Conservation (phyloP, 2,329 filamentous ascomycete genomes). For the Xylaria sp. region DNA sequence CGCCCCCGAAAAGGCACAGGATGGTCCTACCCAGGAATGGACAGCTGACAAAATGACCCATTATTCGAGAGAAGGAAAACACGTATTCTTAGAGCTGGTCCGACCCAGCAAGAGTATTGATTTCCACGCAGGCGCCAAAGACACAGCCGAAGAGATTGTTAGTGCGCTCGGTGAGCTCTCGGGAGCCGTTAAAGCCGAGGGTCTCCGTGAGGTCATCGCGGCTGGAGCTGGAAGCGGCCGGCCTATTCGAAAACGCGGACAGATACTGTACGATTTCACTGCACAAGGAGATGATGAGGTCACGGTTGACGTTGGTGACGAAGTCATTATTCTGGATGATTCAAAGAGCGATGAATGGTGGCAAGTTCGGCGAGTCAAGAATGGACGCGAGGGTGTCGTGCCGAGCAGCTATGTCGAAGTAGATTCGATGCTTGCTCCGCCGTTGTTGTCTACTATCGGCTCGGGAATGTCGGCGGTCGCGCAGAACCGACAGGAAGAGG, state of each 20-base stretch:
- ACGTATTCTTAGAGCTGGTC: slow-evolving; percentile 91
- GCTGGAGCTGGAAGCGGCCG: slow-evolving; percentile 58
- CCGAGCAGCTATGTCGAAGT: slow-evolving; percentile 95
- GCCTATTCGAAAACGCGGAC: slow-evolving; percentile 69
- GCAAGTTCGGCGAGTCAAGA: slow-evolving; percentile 87
- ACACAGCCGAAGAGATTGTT: slow-evolving; percentile 92
- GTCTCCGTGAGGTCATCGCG: slow-evolving; percentile 77
- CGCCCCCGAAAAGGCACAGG: slow-evolving; percentile 74
- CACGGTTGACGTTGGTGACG: slow-evolving; percentile 81
- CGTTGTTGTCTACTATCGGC: slow-evolving; percentile 43
- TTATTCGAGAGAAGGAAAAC: slow-evolving; percentile 96
- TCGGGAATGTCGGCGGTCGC: slow-evolving; percentile 62
- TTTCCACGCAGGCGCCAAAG: slow-evolving; percentile 94
- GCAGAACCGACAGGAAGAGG: slow-evolving; percentile 73
- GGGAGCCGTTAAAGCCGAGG: slow-evolving; percentile 76
- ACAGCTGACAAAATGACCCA: slow-evolving; percentile 91
- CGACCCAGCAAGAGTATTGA: slow-evolving; percentile 91
- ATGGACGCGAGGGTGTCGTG: slow-evolving; percentile 90
- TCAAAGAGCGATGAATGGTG: slow-evolving; percentile 96
- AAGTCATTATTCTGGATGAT: slow-evolving; percentile 86
- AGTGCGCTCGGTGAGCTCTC: slow-evolving; percentile 81
- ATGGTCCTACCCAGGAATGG: slow-evolving; percentile 88
- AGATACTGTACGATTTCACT: slow-evolving; percentile 91
- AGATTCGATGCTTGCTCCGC: slow-evolving; percentile 53
- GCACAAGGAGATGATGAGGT: slow-evolving; percentile 96